A percentile compares a stretch with the other conserved stretches of the same genome.
phyloP scores from a whole-genome alignment of 2,329 filamentous ascomycete genomes.

The Drechslerella coelobrocha region DNA sequence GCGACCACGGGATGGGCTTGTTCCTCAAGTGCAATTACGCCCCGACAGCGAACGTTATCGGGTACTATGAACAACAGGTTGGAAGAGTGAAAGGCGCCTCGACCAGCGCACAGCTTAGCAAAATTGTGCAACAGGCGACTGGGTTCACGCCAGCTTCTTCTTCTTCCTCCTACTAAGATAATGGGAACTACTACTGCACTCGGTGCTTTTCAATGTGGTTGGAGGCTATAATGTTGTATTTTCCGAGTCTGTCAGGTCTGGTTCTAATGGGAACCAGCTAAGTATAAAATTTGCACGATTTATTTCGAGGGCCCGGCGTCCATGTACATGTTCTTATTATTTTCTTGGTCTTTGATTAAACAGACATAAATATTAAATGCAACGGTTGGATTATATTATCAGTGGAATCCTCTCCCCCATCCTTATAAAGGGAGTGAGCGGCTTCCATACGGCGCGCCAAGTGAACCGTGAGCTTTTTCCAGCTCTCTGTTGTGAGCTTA shows the following conservation, averaged over 20 bases:
- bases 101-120: conserved; percentile 13
- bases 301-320: too few relatives aligned
- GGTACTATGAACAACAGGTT: conserved; percentile 27
- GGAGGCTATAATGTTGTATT: too few relatives aligned
- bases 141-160: conserved; percentile 18
- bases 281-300: too few relatives aligned
- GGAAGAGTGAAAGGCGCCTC: conserved; percentile 36
- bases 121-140: conserved; percentile 31
- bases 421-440: conserved; percentile 79
- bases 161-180: background rate
- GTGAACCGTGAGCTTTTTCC: conserved; percentile 95
- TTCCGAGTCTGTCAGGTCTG: too few relatives aligned
- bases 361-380: too few relatives aligned
- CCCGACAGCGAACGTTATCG: conserved; percentile 37
- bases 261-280: too few relatives aligned
- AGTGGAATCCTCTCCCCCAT: too few relatives aligned
- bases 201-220: too few relatives aligned
- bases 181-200: background rate
- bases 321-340: too few relatives aligned
- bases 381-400: too few relatives aligned
- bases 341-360: too few relatives aligned
- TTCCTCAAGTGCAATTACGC: conserved; percentile 47
- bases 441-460: conserved; percentile 93
- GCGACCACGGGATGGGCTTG: conserved; percentile 31
- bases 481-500: too few relatives aligned